Base-by-base conservation (phyloP, 805 yeast genomes). In the Suhomyces kilbournensis region DNA sequence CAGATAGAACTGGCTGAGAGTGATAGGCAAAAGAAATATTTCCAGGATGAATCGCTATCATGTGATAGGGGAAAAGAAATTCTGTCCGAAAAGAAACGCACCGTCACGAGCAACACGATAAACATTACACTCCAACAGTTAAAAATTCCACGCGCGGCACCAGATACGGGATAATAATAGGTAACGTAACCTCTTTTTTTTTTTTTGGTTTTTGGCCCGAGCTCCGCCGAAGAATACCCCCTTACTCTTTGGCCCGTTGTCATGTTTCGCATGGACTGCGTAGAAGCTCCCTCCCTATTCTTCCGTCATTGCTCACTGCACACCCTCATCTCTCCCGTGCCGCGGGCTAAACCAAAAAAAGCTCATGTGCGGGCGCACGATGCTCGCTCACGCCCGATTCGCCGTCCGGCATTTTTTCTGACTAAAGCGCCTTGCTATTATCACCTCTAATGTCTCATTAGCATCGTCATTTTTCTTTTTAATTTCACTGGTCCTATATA, bases 391-490 rank as follows among this genome's bases (percentile, higher is more conserved):
- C 42, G 42, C 42, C 42, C 23, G 23, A 38, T 38, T 19, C 42
- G 42, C 42, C 22, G 42, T n/a, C 42, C 42, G 23, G n/a, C 42
- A 17, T 42, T 23, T 42, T 42, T 42, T 19, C 40, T 30, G 40
- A 20, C 40, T 20, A 28, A 30, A 46, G 35, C 48, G 48, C 48
- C 43, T 46, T 46, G 48, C 48, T 46, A 46, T 46, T 46, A 46
- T 46, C 48, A 34, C 48, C 48, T 46, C 48, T 22, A 46, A 30
- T 46, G 35, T 46, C 23, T 46, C 48, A 35, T 46, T 30, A 46
- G 48, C 48, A 46, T 46, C 48, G 48, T 46, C 48, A 46, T 46
- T 40, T 46, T 46, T 46, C 48, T 46, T 46, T 46, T 46, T 46
- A 46, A 46, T 46, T 46, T 34, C 48, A 46, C 35, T 26, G 34